These are phyloP conservation scores for Vitis labrusca DNA, from an alignment of 164 flowering plant genomes.

Conservation along the genomic window DNA sequence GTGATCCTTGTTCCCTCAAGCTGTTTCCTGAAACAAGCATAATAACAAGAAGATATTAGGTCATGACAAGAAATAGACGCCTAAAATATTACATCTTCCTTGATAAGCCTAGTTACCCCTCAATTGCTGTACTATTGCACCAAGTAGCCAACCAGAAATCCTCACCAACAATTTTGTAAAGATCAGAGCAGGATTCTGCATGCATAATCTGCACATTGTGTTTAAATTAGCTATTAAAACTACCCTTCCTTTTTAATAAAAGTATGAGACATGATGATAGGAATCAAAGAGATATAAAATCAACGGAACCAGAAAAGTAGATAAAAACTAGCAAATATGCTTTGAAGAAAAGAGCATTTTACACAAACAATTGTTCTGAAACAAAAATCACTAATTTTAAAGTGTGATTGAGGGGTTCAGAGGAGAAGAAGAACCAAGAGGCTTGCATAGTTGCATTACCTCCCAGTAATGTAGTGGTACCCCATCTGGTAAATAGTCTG, in stretches of 20 bases:
- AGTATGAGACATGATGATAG: neutral
- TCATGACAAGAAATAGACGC: slow-evolving; percentile 5
- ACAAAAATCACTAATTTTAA: neutral
- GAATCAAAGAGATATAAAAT: neutral
- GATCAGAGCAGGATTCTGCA: slow-evolving; percentile 78
- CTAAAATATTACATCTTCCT: neutral
- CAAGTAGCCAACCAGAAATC: slow-evolving; percentile 94
- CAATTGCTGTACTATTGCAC: slow-evolving; percentile 80
- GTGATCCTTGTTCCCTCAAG: slow-evolving; percentile 96
- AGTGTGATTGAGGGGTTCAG: neutral
- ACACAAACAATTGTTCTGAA: too few species aligned
- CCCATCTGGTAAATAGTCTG: too few species aligned
- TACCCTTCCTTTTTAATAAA: neutral
- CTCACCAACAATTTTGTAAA: slow-evolving; percentile 70
- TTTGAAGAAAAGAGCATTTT: too few species aligned
- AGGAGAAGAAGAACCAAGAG: neutral
- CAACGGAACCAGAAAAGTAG: neutral
- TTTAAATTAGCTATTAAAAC: neutral
- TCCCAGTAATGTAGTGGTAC: too few species aligned
- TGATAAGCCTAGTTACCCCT: slow-evolving; percentile 58
- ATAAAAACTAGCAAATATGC: too few species aligned
- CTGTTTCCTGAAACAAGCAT: slow-evolving; percentile 63
- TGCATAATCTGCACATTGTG: slow-evolving; percentile 52
- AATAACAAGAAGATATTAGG: slow-evolving; percentile 8
- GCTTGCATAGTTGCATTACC: too few species aligned